Percentiles rank a stretch among this genome's conserved stretches.
Conservation (phyloP, 768 basidiomycete genomes). For the Hypsizygus marmoreus region DNA sequence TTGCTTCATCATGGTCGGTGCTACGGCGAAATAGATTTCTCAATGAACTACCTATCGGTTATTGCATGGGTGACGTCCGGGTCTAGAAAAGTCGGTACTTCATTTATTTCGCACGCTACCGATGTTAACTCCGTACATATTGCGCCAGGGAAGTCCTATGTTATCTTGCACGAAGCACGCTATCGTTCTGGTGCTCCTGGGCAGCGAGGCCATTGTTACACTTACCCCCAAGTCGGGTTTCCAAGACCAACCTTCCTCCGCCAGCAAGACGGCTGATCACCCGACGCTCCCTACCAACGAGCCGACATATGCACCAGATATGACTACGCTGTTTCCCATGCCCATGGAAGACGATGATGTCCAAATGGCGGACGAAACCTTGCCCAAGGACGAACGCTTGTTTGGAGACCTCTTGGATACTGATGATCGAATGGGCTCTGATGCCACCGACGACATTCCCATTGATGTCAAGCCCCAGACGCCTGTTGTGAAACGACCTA, state of each 20-base stretch:
- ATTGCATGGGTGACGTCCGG: conserved; percentile 42
- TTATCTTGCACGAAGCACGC: conserved; percentile 27
- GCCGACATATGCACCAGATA: too few species aligned
- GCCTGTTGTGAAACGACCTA: conserved; percentile 11
- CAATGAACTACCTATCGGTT: conserved; percentile 35
- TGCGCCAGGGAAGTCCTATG: conserved; percentile 20
- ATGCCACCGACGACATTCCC: too few species aligned
- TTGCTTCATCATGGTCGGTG: conserved; percentile 30
- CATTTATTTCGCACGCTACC: neutral
- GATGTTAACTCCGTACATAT: neutral
- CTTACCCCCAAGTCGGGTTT: conserved; percentile 26
- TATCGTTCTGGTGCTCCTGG: conserved; percentile 37
- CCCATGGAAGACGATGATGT: too few species aligned
- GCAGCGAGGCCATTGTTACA: conserved; percentile 37
- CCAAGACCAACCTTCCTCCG: too few species aligned
- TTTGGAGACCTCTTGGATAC: too few species aligned
- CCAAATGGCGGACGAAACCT: too few species aligned
- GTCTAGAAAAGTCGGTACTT: conserved; percentile 13
- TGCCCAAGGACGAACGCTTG: too few species aligned
- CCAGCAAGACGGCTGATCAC: too few species aligned
- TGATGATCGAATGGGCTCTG: too few species aligned
- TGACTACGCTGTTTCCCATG: too few species aligned
- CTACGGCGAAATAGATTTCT: conserved; percentile 37
- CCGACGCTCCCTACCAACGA: too few species aligned
- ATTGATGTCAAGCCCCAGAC: too few species aligned